These are phyloP conservation scores for Thozetella sp. DNA, from an alignment of 495 filamentous ascomycete genomes.

Conservation along the genomic window DNA sequence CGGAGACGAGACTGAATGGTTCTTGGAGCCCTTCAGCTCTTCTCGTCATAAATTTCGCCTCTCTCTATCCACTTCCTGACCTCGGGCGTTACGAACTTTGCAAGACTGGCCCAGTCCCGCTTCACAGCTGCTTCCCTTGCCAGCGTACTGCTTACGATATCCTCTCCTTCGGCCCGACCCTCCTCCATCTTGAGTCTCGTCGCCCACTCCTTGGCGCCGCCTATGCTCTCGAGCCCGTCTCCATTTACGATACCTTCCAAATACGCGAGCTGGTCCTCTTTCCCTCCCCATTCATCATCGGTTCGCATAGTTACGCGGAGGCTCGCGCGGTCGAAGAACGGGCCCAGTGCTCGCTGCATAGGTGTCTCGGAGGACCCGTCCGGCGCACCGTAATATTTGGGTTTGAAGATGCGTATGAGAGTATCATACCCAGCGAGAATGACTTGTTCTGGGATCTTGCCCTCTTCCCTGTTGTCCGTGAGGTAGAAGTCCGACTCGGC, in stretches of 20 bases:
- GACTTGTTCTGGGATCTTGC: constrained; percentile 56
- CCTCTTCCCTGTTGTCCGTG: neutral
- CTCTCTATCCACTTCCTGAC: constrained; percentile 63
- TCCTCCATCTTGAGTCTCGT: constrained; percentile 70
- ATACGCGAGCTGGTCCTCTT: constrained; percentile 61
- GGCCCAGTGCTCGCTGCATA: constrained; percentile 55
- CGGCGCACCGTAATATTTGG: constrained; percentile 76
- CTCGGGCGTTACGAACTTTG: constrained; percentile 61
- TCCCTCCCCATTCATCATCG: constrained; percentile 65
- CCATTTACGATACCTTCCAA: constrained; percentile 53
- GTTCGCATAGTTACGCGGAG: constrained; percentile 75
- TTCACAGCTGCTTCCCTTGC: constrained; percentile 65
- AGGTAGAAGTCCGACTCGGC: constrained; percentile 51
- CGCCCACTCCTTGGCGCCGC: constrained; percentile 69
- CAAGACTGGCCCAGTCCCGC: constrained; percentile 56
- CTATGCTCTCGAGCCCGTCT: constrained; percentile 51
- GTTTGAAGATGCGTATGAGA: constrained; percentile 76
- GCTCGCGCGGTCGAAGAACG: constrained; percentile 70
- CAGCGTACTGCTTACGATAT: constrained; percentile 75
- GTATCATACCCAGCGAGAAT: constrained; percentile 91
- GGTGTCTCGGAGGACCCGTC: constrained; percentile 12
- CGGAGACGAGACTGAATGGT: neutral
- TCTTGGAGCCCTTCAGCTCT: neutral
- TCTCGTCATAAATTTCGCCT: constrained; percentile 48
- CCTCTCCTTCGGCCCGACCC: constrained; percentile 52